A percentile compares a stretch with the other conserved stretches of the same genome.
phyloP scores from a whole-genome alignment of 257 asterid species.

The Cinchona pubescens region DNA sequence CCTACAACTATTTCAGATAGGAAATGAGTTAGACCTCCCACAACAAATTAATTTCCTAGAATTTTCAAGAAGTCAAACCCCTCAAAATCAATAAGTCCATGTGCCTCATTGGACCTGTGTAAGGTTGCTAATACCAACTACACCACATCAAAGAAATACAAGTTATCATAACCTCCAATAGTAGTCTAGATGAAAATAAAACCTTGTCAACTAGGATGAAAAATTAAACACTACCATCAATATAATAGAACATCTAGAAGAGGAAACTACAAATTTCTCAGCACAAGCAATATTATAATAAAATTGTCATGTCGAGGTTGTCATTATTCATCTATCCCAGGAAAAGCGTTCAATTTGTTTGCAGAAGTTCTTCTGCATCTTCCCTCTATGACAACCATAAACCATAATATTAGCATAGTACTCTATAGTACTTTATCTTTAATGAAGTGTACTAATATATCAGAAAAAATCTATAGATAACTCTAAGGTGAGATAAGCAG shows the following conservation, averaged over 20 bases:
- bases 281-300: background rate
- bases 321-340: background rate
- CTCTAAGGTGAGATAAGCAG: background rate
- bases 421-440: background rate
- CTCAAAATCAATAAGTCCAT: conserved; percentile 56
- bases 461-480: background rate
- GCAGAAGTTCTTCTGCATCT: background rate
- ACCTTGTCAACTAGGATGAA: background rate
- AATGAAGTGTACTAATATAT: background rate
- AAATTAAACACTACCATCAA: background rate
- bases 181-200: background rate
- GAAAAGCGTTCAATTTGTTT: background rate
- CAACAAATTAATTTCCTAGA: background rate
- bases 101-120: conserved; percentile 52
- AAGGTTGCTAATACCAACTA: conserved; percentile 90
- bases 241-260: background rate
- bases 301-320: background rate
- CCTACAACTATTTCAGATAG: conserved; percentile 22
- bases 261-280: conserved; percentile 1
- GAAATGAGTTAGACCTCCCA: conserved; percentile 15
- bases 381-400: background rate
- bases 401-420: background rate
- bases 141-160: conserved; percentile 21
- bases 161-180: background rate
- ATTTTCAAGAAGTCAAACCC: conserved; percentile 44